Evolutionary conservation across 805 yeast genomes (phyloP).

Genomic region (Ogataea angusta): DNA sequence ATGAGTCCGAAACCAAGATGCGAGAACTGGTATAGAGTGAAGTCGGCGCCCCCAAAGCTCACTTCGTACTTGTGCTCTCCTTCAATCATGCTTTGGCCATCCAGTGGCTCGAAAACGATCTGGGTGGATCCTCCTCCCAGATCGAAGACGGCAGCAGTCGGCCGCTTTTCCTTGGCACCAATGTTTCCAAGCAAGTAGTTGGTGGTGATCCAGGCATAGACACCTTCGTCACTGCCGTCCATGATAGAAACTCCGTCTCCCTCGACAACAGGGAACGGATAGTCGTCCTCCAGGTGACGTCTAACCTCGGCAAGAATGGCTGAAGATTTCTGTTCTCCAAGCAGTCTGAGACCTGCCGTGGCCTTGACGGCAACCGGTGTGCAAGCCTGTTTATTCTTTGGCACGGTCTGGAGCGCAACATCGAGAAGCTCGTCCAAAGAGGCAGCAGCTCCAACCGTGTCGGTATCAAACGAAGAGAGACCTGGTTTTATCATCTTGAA

Average conservation of each 20-base stretch:
- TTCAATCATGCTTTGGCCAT: slow-evolving; percentile 62
- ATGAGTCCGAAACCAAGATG: slow-evolving; percentile 95
- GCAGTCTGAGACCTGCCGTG: slow-evolving; percentile 89
- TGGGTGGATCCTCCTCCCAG: slow-evolving; percentile 99
- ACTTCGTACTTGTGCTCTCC: slow-evolving; percentile 84
- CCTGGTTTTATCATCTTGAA: slow-evolving; percentile 94
- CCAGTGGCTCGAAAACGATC: slow-evolving; percentile 91
- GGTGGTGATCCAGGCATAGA: slow-evolving; percentile 97
- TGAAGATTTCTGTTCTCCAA: slow-evolving; percentile 72
- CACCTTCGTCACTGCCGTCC: slow-evolving; percentile 98
- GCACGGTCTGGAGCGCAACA: slow-evolving; percentile 73
- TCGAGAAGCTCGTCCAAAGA: slow-evolving; percentile 81
- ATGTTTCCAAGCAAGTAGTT: slow-evolving; percentile 92
- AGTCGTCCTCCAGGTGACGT: slow-evolving; percentile 68
- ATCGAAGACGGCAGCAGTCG: slow-evolving; percentile 97
- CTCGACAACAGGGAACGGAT: slow-evolving; percentile 88
- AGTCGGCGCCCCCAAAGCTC: slow-evolving; percentile 76
- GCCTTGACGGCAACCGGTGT: slow-evolving; percentile 97
- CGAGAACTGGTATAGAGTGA: slow-evolving; percentile 84
- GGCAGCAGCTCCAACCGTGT: slow-evolving; percentile 81
- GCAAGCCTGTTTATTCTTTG: slow-evolving; percentile 67
- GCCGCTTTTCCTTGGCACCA: slow-evolving; percentile 68
- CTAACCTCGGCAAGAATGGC: slow-evolving; percentile 76
- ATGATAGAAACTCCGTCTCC: slow-evolving; percentile 87
- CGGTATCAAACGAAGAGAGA: slow-evolving; percentile 77